A percentile compares a stretch with the other conserved stretches of the same genome.
These are phyloP conservation scores for Auriscalpium orientale DNA, from an alignment of 768 basidiomycete genomes.

Conservation along the genomic window DNA sequence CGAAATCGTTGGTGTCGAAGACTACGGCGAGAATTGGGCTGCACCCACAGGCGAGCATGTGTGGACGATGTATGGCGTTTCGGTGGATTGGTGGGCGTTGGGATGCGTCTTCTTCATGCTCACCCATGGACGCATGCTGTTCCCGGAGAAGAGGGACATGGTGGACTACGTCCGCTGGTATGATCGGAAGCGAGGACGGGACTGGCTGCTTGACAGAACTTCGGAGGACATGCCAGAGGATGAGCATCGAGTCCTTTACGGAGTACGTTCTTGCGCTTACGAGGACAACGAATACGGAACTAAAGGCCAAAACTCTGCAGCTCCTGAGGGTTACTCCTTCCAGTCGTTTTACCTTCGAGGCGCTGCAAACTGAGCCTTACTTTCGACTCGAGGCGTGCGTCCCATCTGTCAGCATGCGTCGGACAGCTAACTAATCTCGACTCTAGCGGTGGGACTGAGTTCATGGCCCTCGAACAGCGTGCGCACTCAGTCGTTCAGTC, in stretches of 20 bases:
- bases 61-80: slow-evolving; percentile 6
- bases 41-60: slow-evolving; percentile 3
- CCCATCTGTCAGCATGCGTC: neutral
- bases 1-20: slow-evolving; percentile 7
- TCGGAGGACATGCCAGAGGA: slow-evolving; percentile 1
- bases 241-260: slow-evolving; percentile 9
- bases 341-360: slow-evolving; percentile 12
- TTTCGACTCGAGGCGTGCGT: slow-evolving; percentile 9
- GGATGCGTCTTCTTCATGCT: slow-evolving; percentile 16
- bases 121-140: slow-evolving; percentile 11
- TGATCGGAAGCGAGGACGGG: slow-evolving; percentile 3
- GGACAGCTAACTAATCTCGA: neutral
- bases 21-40: slow-evolving; percentile 8
- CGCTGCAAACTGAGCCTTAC: slow-evolving; percentile 10
- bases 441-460: slow-evolving; percentile 9
- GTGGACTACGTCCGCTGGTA: slow-evolving; percentile 8
- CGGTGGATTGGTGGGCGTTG: slow-evolving; percentile 17
- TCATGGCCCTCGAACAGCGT: slow-evolving; percentile 9
- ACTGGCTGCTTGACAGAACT: slow-evolving; percentile 6
- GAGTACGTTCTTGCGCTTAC: slow-evolving; percentile 3
- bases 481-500: slow-evolving; percentile 2
- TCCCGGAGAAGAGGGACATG: slow-evolving; percentile 10
- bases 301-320: neutral
- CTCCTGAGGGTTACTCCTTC: slow-evolving; percentile 8
- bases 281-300: neutral